Evolutionary conservation across 108 stramenopile genomes (phyloP), one percentile per base, ranked within the genome.

Genomic region (Cyclotella choctawhatcheeana): DNA sequence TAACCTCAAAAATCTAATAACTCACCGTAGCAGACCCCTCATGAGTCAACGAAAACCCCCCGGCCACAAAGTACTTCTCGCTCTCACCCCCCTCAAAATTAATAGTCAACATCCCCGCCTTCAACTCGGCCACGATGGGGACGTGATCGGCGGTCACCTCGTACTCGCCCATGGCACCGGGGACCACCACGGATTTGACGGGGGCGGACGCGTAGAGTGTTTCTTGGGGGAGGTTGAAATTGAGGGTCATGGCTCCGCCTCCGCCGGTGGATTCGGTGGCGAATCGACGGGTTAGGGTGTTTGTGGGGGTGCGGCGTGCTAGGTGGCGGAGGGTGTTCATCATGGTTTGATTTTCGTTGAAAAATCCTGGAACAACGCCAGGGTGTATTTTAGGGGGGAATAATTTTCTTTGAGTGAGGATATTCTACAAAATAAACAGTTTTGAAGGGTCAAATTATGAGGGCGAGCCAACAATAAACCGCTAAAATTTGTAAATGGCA

Each of bases 1-100:
- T n/a, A n/a, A n/a, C n/a, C n/a, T n/a, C n/a, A n/a, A n/a, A 0
- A 48, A 48, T 30, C 44, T 14, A 64, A 45, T 29, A 59, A 88
- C 94, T 86, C 76, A 96, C 95, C 64, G 97, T 97, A 21, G 89
- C 86, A 6, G 94, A 95, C 59, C 92, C 86, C 48, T 88, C 89
- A 69, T 96, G 94, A 56, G 95, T 97, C 73, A 98, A 76, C 21
- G 97, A 90, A 67, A 96, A 98, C 52, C 98, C 98, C 59, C 97
- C 98, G 14, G 94, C 82, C 31, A 99, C 96, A 80, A 99, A 99
- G 74, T 93, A 99, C 79, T 97, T 97, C 84, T 99, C 98, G 25
- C 85, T 71, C 69, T 95, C 98, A 20, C 88, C 92, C 74, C 85
- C 86, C 44, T 91, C 89, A 76, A 93, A 93, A 58, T 94, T 35